phyloP scores from a whole-genome alignment of 306 rosid genomes.

The Quercus mongolica region DNA sequence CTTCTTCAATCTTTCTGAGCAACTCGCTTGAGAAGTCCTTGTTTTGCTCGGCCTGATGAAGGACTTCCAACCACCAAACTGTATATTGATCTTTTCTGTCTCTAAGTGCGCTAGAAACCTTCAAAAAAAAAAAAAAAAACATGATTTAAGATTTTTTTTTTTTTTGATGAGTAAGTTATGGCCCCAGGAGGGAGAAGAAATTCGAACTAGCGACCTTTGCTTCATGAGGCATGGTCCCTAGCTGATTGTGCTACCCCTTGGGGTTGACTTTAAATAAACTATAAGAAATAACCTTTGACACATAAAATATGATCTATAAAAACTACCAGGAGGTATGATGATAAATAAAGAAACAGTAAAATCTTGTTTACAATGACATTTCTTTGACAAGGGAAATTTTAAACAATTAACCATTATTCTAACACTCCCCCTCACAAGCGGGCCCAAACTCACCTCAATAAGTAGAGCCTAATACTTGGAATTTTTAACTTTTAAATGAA shows the following conservation, averaged over 20 bases:
- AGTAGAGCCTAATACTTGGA: no score
- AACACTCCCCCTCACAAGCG: no score
- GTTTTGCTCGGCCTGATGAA: slow-evolving; percentile 72
- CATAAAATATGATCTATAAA: background rate
- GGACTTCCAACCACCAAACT: slow-evolving; percentile 92
- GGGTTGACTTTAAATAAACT: background rate
- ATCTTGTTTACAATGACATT: background rate
- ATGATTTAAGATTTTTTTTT: background rate
- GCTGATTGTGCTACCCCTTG: no score
- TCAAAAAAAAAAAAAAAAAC: slow-evolving; percentile 19
- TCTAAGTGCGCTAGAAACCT: slow-evolving; percentile 56
- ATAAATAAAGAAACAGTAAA: background rate
- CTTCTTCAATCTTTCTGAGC: slow-evolving; percentile 87
- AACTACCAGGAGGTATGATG: background rate
- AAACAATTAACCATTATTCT: no score
- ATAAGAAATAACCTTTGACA: background rate
- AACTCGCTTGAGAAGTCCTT: slow-evolving; percentile 65
- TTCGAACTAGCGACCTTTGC: no score
- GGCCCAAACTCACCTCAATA: no score
- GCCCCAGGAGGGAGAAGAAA: no score
- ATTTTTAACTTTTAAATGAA: no score
- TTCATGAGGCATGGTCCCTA: no score
- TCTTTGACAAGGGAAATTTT: no score
- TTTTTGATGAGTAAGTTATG: no score
- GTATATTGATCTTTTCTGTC: slow-evolving; percentile 38